These are phyloP conservation scores for Leccinum truebloodii DNA, from an alignment of 768 basidiomycete species.

Conservation along the genomic window DNA sequence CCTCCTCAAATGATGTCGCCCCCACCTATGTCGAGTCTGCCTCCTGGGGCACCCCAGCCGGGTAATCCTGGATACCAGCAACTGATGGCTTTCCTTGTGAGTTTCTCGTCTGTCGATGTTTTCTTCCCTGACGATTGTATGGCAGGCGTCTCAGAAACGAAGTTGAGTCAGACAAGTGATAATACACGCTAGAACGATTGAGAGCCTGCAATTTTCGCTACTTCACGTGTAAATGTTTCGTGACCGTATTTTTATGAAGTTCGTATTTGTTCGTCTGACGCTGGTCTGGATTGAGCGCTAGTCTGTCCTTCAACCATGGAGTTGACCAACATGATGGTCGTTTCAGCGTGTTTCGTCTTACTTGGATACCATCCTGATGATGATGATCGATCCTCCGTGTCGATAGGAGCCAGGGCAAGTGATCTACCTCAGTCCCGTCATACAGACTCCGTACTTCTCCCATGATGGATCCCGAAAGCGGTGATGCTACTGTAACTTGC, in stretches of 20 bases:
- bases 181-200: neutral
- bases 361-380: neutral
- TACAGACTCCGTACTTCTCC: neutral
- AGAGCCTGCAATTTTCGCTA: neutral
- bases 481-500: too few relatives aligned
- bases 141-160: slow-evolving; percentile 33
- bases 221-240: slow-evolving; percentile 15
- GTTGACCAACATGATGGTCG: neutral
- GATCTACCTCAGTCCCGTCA: slow-evolving; percentile 1
- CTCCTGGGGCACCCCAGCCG: slow-evolving; percentile 43
- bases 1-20: slow-evolving; percentile 47
- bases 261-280: slow-evolving; percentile 15
- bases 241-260: slow-evolving; percentile 31
- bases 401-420: neutral
- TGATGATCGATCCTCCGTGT: neutral
- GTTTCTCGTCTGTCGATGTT: slow-evolving; percentile 18
- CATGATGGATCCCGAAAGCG: too few relatives aligned
- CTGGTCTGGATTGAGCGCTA: neutral
- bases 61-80: slow-evolving; percentile 56
- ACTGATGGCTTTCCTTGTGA: slow-evolving; percentile 68
- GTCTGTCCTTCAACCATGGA: neutral
- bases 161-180: slow-evolving; percentile 7
- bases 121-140: neutral
- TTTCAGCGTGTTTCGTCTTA: neutral
- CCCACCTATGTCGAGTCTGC: slow-evolving; percentile 41